phyloP scores from a whole-genome alignment of 179 eudicot species.

The Silene noctiflora region DNA sequence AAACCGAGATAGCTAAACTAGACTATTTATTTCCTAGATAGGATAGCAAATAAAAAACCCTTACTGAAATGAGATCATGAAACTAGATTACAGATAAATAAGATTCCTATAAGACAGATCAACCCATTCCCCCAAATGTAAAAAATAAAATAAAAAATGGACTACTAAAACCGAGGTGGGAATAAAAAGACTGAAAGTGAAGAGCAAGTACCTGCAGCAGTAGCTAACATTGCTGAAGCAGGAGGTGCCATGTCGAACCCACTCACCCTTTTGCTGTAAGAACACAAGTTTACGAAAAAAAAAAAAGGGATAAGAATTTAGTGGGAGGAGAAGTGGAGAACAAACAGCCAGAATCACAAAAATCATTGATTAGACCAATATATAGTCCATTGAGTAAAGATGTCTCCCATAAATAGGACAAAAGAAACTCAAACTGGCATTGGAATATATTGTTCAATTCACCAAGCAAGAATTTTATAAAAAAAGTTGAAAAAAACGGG shows the following conservation, averaged over 20 bases:
- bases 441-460: background rate
- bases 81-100: background rate
- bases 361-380: background rate
- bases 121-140: background rate
- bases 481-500: too few relatives aligned
- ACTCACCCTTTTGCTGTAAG: constrained; percentile 91
- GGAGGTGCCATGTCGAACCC: constrained; percentile 99
- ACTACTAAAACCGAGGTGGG: background rate
- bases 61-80: constrained; percentile 2
- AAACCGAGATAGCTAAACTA: constrained; percentile 8
- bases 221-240: constrained; percentile 68
- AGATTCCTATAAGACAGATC: background rate
- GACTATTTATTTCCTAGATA: constrained; percentile 1
- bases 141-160: background rate
- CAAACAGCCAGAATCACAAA: background rate
- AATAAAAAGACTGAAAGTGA: background rate
- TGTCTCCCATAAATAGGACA: background rate
- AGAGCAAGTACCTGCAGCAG: constrained; percentile 54
- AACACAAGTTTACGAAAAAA: background rate
- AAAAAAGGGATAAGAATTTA: background rate
- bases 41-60: background rate
- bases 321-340: background rate
- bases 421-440: background rate
- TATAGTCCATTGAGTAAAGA: background rate
- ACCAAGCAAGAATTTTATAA: background rate